Evolutionary conservation across 2,329 filamentous ascomycete species (phyloP), one percentile per base, ranked within the genome.

Genomic region (Exophiala mesophila): DNA sequence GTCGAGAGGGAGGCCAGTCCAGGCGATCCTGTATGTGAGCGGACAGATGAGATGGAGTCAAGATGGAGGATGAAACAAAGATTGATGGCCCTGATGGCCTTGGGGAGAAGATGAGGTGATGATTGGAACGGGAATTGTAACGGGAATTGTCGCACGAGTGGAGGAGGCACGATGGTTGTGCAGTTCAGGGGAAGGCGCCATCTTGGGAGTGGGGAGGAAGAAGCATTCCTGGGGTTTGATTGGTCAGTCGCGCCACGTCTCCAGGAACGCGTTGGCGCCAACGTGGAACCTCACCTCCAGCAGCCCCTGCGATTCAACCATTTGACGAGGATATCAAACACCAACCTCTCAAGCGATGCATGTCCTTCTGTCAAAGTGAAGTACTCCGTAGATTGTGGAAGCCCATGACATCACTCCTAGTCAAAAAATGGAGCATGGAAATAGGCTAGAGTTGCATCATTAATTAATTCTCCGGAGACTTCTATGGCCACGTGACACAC

Each of bases 11-110:
- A 39, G 19, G 17, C 8, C 30, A 20, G 18, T 36, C 20, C 39
- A 35, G 36, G 35, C 19, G 30, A 40, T 38, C 41, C 44, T 37
- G 39, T 34, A 30, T 38, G 16, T 23, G 23, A 20, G 39, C 19
- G 16, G 33, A 33, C 20, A 10, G 13, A 17, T n/a, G 30, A 21
- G 28, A 36, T 17, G 16, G 35, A 37, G 18, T 7, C 13, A 21
- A 44, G 44, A 50, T 50, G 44, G 44, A 45, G 44, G 16, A 40
- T 47, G 48, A 50, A 47, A 47, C 44, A 15, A 7, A 44, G n/a
- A 18, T 21, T n/a, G n/a, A n/a, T n/a, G n/a, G n/a, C n/a, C n/a
- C n/a, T n/a, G n/a, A n/a, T n/a, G n/a, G n/a, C n/a, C n/a, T n/a
- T n/a, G n/a, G n/a, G n/a, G n/a, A n/a, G n/a, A n/a, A 24, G 18